Evolutionary conservation across 345 rosid genomes (phyloP), one percentile per base, ranked within the genome.

Genomic region (Pugionium cornutum): DNA sequence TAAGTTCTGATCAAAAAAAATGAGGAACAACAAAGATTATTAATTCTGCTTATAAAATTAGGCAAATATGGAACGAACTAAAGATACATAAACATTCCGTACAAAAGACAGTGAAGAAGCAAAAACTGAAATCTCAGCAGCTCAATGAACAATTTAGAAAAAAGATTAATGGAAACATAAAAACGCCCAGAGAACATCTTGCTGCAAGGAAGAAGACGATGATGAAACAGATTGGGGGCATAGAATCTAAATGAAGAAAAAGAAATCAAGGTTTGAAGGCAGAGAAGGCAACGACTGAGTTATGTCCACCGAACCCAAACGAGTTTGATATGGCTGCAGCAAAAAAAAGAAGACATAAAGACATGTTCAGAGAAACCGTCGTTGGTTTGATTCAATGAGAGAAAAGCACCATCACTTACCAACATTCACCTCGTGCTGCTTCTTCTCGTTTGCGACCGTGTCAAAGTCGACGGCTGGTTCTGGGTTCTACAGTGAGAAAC

Each of bases 301-400:
- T 95, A 81, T 95, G 99, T 78, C 99, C 99, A 56, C 98, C 97
- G 3, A 95, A 95, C 36, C 99, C 98, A 1, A 91, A 95, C 1
- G 99, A 95, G 78, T 95, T 91, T 43, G 98, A 91, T 61, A 95
- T 95, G 60, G 86, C 98, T 95, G 87, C 59, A 80, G 62, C 2
- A 73, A 53, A 60, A 53, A 60, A 4, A 59, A 32, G 18, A 18
- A 18, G 18, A 18, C 18, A 61, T 4, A 40, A 42, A 42, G 6
- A 51, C 41, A 63, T 11, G 39, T 30, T 63, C 35, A 69, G 52
- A 43, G 25, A 66, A 9, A 50, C 57, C 9, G 18, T 18, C 0
- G 46, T 65, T n/a, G 29, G 10, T 48, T 46, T 3, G 67, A 25
- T 30, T 4, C 1, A 37, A 27, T 27, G 57, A 39, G 4, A 70